Evolutionary conservation across 805 yeast species (phyloP).

Genomic region (Candida hispaniensis): DNA sequence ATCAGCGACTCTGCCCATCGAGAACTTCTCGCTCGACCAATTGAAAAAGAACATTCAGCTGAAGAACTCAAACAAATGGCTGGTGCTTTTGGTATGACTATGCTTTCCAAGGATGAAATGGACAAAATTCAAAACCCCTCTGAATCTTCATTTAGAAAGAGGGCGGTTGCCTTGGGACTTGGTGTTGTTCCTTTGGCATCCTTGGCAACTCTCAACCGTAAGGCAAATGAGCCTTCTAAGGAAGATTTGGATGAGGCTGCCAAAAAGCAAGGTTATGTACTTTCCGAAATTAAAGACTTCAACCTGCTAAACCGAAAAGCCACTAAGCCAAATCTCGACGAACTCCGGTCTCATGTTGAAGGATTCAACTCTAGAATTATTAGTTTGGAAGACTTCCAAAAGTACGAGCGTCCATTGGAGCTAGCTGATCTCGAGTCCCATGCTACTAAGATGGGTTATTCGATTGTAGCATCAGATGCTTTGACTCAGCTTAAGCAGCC

Average conservation of each 20-base stretch:
- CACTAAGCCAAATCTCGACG: conserved; percentile 17
- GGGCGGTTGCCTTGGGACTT: conserved; percentile 24
- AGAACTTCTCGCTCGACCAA: conserved; percentile 6
- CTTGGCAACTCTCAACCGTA: conserved; percentile 23
- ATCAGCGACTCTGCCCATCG: background rate
- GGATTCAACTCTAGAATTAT: conserved; percentile 18
- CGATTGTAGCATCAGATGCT: conserved; percentile 28
- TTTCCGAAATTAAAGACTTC: conserved; percentile 16
- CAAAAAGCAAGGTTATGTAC: conserved; percentile 21
- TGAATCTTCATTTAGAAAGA: conserved; percentile 1
- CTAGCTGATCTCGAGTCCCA: conserved; percentile 25
- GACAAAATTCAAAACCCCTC: conserved; percentile 2
- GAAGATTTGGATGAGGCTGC: conserved; percentile 27
- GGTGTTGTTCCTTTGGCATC: conserved; percentile 30
- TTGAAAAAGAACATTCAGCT: conserved; percentile 16
- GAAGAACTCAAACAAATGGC: conserved; percentile 21
- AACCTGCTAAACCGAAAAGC: conserved; percentile 19
- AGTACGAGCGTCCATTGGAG: conserved; percentile 16
- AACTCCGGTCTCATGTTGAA: conserved; percentile 11
- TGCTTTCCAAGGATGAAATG: conserved; percentile 4
- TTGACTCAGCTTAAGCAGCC: conserved; percentile 20
- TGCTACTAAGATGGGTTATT: conserved; percentile 27
- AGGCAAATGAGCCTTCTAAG: conserved; percentile 21
- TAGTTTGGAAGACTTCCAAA: conserved; percentile 18
- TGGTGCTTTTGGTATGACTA: conserved; percentile 23